phyloP scores from a whole-genome alignment of 768 basidiomycete species.

The Cystobasidium ongulense region DNA sequence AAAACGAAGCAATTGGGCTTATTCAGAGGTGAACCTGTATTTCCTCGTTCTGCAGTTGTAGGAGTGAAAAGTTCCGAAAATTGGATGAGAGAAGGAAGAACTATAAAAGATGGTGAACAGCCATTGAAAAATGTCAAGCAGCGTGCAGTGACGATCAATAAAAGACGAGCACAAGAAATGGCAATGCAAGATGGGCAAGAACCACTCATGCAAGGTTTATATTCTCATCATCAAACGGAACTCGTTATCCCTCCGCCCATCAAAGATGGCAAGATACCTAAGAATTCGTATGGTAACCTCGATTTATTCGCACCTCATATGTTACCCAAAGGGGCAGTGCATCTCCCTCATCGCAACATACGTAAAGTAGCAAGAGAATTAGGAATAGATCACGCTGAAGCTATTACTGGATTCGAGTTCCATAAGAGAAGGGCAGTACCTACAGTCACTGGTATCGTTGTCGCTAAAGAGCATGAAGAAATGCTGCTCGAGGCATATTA shows the following conservation, averaged over 20 bases:
- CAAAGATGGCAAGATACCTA: conserved; percentile 77
- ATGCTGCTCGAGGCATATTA: conserved; percentile 76
- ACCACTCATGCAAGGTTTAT: conserved; percentile 76
- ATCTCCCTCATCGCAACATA: conserved; percentile 62
- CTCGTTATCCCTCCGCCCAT: conserved; percentile 70
- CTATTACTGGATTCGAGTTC: conserved; percentile 95
- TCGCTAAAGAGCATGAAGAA: conserved; percentile 70
- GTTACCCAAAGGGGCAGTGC: conserved; percentile 76
- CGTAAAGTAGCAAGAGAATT: conserved; percentile 80
- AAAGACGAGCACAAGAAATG: conserved; percentile 63
- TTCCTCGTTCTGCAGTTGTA: conserved; percentile 73
- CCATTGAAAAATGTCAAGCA: conserved; percentile 84
- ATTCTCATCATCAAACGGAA: conserved; percentile 75
- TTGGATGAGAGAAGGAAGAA: conserved; percentile 82
- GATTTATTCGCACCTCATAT: conserved; percentile 91
- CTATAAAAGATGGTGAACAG: conserved; percentile 63
- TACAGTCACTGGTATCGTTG: conserved; percentile 72
- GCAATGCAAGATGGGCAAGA: conserved; percentile 51
- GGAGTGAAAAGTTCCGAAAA: conserved; percentile 82
- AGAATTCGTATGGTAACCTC: conserved; percentile 93
- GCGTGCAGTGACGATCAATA: conserved; percentile 69
- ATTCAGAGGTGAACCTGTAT: conserved; percentile 88
- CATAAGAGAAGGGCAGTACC: conserved; percentile 82
- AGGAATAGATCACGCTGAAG: conserved; percentile 84
- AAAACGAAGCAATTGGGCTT: conserved; percentile 67